Conservation (phyloP, 176 grass and related monocot species). For the maize (Zea mays) region Zm-B73-REFERENCE-NAM-5.0 NC_050097.1:30386501-30387000, state of each 20-base stretch:
- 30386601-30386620: conserved; percentile 34
- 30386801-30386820: neutral
- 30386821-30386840: conserved; percentile 40
- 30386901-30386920: neutral
- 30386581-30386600: conserved; percentile 45
- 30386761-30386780: conserved; percentile 37
- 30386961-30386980: neutral
- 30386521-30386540: conserved; percentile 54
- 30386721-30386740: conserved; percentile 49
- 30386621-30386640: conserved; percentile 52
- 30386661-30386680: conserved; percentile 26
- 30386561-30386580: conserved; percentile 23
- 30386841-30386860: conserved; percentile 30
- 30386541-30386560: conserved; percentile 37
- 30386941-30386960: neutral
- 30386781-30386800: conserved; percentile 48
- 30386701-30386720: conserved; percentile 47
- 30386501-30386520: conserved; percentile 45
- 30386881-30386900: conserved; percentile 32
- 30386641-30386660: conserved; percentile 25
- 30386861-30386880: conserved; percentile 36
- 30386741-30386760: conserved; percentile 30
- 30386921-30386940: neutral
- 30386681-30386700: conserved; percentile 35
- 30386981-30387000: neutral